Conservation (phyloP, 2,329 filamentous ascomycete species). For the Sclerotinia spermophila region DNA sequence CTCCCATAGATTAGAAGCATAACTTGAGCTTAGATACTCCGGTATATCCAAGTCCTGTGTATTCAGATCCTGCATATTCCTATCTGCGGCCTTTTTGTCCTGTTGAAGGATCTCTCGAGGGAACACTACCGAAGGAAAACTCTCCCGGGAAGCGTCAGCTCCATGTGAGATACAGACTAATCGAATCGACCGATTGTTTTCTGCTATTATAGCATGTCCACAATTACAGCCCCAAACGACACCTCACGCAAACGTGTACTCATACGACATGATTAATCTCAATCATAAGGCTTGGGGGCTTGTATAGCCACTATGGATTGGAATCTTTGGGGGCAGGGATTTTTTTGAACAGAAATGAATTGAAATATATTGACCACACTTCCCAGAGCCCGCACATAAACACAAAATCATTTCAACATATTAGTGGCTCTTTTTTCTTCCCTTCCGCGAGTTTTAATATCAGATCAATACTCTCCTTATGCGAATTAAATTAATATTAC, state of each 20-base stretch:
- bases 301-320: not conserved
- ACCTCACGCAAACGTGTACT: not conserved
- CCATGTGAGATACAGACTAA: not conserved
- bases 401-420: not conserved
- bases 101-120: not conserved
- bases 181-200: no score
- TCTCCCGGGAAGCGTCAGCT: no score
- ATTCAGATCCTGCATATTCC: not conserved
- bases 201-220: not conserved
- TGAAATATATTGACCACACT: not conserved
- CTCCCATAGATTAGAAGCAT: not conserved
- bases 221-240: not conserved
- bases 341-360: not conserved
- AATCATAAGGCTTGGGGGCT: not conserved
- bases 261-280: not conserved
- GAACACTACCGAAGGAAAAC: not conserved
- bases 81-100: not conserved
- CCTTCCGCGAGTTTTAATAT: not conserved
- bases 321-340: not conserved
- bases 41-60: not conserved
- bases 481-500: not conserved
- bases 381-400: not conserved
- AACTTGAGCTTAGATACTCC: rapidly evolving
- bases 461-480: not conserved
- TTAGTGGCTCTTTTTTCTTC: not conserved